Evolutionary conservation across 73 alveolate genomes (phyloP), one percentile per base, ranked within the genome.

Genomic region (Urostyla sp.): DNA sequence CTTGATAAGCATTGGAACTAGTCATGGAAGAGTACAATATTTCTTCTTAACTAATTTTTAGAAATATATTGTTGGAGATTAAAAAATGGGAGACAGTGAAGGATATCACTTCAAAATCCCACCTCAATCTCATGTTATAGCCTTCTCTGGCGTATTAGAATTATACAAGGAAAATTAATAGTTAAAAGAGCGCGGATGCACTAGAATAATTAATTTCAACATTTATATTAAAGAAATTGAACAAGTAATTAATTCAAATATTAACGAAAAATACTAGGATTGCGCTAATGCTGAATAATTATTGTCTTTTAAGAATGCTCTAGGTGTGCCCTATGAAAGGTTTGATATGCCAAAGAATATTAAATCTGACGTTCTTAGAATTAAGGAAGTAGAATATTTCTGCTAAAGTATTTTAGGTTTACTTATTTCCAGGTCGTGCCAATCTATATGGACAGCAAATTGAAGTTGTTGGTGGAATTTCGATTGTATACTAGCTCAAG

Each of bases 141-240:
- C 79, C 27, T 63, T 63, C 60, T 20, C 79, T 3, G 79, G 79
- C 20, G 79, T 63, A 13, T 15, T 63, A 49, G 49, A 63, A 31
- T 43, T 37, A 6, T 16, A 40, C 8, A 43, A 36, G 50, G 37
- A 2, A 63, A 63, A 21, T 23, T 63, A 38, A 13, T 43, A 40
- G 44, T 63, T 63, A 38, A 57, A 11, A 43, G 61, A 36, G 44
- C 37, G 79, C 45, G 44, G 31, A 45, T 63, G n/a, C n/a, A n/a
- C n/a, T n/a, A n/a, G n/a, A n/a, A n/a, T n/a, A n/a, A n/a, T n/a
- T n/a, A n/a, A n/a, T n/a, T n/a, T n/a, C n/a, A n/a, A n/a, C n/a
- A n/a, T n/a, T n/a, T n/a, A n/a, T n/a, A n/a, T n/a, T n/a, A n/a
- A n/a, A n/a, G n/a, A n/a, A n/a, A n/a, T n/a, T n/a, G n/a, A n/a